Conservation (phyloP, 768 basidiomycete genomes). For the Tylopilus balloui region DNA sequence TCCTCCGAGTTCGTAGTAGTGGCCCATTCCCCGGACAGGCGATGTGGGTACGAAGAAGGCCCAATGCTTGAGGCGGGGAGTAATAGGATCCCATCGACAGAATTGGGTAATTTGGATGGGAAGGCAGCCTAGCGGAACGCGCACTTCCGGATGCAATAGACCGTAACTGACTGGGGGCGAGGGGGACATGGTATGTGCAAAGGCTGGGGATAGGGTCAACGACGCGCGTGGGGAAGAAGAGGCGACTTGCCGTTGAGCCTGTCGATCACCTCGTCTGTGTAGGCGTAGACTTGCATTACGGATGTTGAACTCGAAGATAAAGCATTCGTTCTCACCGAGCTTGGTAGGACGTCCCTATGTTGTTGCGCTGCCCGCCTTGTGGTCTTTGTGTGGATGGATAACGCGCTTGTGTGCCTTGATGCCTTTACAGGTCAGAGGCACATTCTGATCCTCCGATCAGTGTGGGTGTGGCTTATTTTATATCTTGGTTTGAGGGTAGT, state of each 20-base stretch:
- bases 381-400: neutral
- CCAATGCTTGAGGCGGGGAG: neutral
- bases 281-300: neutral
- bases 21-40: neutral
- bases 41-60: constrained; percentile 13
- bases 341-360: neutral
- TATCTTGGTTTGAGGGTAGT: too few relatives aligned
- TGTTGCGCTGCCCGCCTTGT: neutral
- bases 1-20: constrained; percentile 8
- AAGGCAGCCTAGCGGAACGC: neutral
- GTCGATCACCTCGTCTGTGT: constrained; percentile 1
- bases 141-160: constrained; percentile 1
- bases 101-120: constrained; percentile 5
- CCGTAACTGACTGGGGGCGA: neutral
- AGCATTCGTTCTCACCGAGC: neutral
- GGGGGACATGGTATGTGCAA: neutral
- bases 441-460: neutral
- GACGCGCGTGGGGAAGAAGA: neutral
- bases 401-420: neutral
- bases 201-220: neutral
- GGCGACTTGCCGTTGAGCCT: neutral
- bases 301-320: neutral
- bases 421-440: too few relatives aligned
- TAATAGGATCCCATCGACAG: neutral
- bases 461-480: too few relatives aligned